Evolutionary conservation across 129 eudicot genomes (phyloP), one percentile per base, ranked within the genome.

Genomic region (Logfia minima): DNA sequence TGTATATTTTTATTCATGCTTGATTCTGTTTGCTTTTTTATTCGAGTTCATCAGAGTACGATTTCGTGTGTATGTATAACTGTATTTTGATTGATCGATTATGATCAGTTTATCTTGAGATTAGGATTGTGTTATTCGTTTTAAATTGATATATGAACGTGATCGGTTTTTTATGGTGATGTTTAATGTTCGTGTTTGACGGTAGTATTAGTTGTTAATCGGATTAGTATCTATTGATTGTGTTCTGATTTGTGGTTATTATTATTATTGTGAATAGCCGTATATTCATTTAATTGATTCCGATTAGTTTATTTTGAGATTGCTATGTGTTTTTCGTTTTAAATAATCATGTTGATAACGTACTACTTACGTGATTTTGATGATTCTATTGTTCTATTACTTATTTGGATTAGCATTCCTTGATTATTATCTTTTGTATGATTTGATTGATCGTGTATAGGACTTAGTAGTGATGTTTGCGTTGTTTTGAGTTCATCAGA

Each of bases 241-340:
- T 48, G 18, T 48, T 48, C 3, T 48, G 55, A 48, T 11, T 48
- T 48, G 55, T 13, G 16, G 10, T 48, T 18, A 14, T 48, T 48
- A 14, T 5, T 48, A 2, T 14, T 2, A 48, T 48, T 13, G 14
- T 48, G 5, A 13, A 41, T 45, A 13, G 53, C 53, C 52, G 16
- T 45, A 17, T 48, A 14, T 3, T 6, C n/a, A 48, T 48, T 41
- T 48, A 48, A 48, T 14, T 14, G 55, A 48, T 48, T 45, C 34
- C 16, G 37, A 70, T 70, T 24, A 45, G 23, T 70, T 70, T 70
- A n/a, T 70, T 43, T 69, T 11, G 17, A 69, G 74, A 69, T 69
- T 69, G 23, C 6, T 11, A 41, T 23, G 4, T 69, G 35, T 69
- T 41, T 41, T 37, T 69, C 34, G 74, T 37, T 69, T 37, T 16